These are phyloP conservation scores for Annona squamosa DNA, from an alignment of 164 flowering plant species.

Conservation along the genomic window DNA sequence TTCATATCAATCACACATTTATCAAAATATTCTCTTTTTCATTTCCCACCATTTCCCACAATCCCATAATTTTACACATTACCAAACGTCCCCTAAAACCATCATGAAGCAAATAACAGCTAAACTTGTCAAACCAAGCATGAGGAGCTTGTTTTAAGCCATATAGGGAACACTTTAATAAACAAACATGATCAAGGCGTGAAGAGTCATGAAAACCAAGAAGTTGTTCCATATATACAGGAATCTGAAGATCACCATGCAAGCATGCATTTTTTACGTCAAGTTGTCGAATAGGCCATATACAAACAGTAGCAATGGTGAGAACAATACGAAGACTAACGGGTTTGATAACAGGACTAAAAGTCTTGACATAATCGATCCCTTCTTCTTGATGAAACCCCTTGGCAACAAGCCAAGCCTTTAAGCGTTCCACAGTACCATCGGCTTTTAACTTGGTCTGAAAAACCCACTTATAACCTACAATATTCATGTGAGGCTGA, in stretches of 20 bases:
- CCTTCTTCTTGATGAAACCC: not conserved
- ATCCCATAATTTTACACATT: no score
- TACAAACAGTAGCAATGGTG: not conserved
- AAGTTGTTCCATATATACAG: not conserved
- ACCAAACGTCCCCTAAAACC: no score
- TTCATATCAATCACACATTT: no score
- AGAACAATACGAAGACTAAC: not conserved
- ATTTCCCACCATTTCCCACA: no score
- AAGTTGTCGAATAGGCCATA: not conserved
- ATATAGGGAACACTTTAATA: not conserved
- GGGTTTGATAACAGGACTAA: not conserved
- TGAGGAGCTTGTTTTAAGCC: not conserved
- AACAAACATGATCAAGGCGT: not conserved
- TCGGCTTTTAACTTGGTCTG: not conserved
- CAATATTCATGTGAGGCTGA: not conserved
- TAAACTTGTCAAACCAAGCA: not conserved
- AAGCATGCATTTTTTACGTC: no score
- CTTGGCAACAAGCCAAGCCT: not conserved
- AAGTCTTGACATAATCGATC: not conserved
- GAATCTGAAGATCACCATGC: not conserved
- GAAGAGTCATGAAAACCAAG: not conserved
- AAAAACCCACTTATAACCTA: conserved; percentile 6
- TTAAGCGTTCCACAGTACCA: not conserved
- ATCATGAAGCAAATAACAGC: not conserved
- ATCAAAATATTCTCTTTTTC: no score